These are phyloP conservation scores for Ophiostoma novo-ulmi DNA, from an alignment of 2,329 filamentous ascomycete species.

Conservation along the genomic window DNA sequence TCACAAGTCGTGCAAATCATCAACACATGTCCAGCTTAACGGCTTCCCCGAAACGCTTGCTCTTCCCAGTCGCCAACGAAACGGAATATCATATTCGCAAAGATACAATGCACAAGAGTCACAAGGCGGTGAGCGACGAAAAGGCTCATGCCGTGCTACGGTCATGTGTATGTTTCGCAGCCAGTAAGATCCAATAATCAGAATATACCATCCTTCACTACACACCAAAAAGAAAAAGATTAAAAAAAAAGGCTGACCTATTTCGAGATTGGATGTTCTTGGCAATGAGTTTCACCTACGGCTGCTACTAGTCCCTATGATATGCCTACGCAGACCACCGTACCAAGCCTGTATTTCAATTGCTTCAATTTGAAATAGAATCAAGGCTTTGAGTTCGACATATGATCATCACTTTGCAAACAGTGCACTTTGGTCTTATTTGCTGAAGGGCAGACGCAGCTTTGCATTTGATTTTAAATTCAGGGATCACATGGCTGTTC, in stretches of 20 bases:
- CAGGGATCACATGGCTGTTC: too few relatives aligned
- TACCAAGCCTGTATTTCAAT: not conserved
- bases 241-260: not conserved
- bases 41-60: not conserved
- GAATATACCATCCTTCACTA: not conserved
- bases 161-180: not conserved
- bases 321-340: not conserved
- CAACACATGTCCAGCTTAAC: not conserved
- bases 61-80: not conserved
- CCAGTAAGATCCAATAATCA: not conserved
- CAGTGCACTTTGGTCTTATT: not conserved
- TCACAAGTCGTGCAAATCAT: not conserved
- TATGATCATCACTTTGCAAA: not conserved
- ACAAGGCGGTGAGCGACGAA: not conserved
- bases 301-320: too few relatives aligned
- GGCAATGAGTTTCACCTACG: too few relatives aligned
- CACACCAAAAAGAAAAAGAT: not conserved
- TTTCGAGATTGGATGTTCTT: too few relatives aligned
- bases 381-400: not conserved
- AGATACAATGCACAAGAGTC: not conserved
- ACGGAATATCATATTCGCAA: not conserved
- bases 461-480: too few relatives aligned
- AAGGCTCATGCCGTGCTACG: not conserved
- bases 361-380: not conserved
- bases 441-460: too few relatives aligned